These are phyloP conservation scores for Trichoderma sp. DNA, from an alignment of 2,329 filamentous ascomycete genomes.

Conservation along the genomic window DNA sequence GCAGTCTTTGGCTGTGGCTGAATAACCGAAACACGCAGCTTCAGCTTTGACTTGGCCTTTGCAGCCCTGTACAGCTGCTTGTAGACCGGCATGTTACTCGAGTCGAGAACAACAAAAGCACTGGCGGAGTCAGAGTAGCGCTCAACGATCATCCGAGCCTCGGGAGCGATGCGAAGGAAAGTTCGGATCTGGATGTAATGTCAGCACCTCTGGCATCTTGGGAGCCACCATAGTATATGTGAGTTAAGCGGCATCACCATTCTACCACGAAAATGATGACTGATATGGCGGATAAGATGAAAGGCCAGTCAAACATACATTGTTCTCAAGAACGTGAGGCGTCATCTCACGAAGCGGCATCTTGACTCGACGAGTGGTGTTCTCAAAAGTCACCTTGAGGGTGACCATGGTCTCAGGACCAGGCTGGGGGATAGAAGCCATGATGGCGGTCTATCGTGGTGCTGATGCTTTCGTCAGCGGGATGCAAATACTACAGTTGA, in stretches of 20 bases:
- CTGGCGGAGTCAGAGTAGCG: slow-evolving; percentile 93
- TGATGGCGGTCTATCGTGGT: slow-evolving; percentile 22
- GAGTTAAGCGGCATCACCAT: background rate
- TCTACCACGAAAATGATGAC: background rate
- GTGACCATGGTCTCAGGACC: slow-evolving; percentile 60
- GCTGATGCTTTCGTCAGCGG: slow-evolving; percentile 1
- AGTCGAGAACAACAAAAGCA: slow-evolving; percentile 78
- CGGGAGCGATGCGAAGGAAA: slow-evolving; percentile 42
- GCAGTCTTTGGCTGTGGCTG: slow-evolving; percentile 39
- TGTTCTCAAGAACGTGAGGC: slow-evolving; percentile 72
- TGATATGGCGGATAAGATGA: background rate
- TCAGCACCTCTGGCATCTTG: background rate
- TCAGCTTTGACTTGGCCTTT: slow-evolving; percentile 97
- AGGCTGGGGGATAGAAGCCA: slow-evolving; percentile 23
- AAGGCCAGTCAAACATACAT: slow-evolving; percentile 65
- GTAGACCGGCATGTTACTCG: slow-evolving; percentile 79
- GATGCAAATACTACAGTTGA: background rate
- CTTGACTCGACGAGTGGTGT: slow-evolving; percentile 81
- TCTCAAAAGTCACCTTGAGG: slow-evolving; percentile 81
- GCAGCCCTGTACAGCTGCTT: slow-evolving; percentile 96
- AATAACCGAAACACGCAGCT: slow-evolving; percentile 70
- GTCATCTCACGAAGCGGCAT: slow-evolving; percentile 84
- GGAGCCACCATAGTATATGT: background rate
- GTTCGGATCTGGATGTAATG: slow-evolving; percentile 41
- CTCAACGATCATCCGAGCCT: slow-evolving; percentile 67